Evolutionary conservation across 2,329 filamentous ascomycete species (phyloP).

Genomic region (Clarireedia monteithiana): DNA sequence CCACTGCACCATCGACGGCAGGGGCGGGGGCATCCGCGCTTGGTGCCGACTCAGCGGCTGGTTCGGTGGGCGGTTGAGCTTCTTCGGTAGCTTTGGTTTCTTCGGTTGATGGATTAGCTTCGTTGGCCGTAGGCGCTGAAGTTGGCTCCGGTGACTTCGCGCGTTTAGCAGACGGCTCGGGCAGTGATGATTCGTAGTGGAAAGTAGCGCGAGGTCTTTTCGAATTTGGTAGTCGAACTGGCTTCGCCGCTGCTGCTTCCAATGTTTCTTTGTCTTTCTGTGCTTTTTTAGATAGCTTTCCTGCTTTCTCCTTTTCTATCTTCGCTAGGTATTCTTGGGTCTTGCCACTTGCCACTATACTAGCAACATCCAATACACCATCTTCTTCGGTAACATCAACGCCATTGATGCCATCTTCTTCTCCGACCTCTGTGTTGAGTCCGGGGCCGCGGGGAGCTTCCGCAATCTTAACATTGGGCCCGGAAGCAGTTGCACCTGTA

Average conservation of each 20-base stretch:
- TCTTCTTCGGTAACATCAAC: constrained; percentile 49
- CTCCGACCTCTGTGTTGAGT: constrained; percentile 19
- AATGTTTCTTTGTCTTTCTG: constrained; percentile 44
- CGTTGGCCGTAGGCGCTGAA: constrained; percentile 10
- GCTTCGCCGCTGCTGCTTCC: constrained; percentile 45
- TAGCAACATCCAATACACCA: constrained; percentile 76
- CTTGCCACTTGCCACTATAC: constrained; percentile 73
- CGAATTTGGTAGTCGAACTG: constrained; percentile 59
- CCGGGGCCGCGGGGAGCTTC: constrained; percentile 21
- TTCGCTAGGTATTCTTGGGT: constrained; percentile 76
- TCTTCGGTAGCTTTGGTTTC: constrained; percentile 1
- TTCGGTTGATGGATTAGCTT: constrained; percentile 11
- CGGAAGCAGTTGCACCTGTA: constrained; percentile 28
- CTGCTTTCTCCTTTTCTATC: constrained; percentile 69
- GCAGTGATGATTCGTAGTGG: constrained; percentile 59
- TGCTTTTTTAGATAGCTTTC: constrained; percentile 35
- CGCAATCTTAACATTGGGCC: constrained; percentile 27
- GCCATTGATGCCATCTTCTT: constrained; percentile 32
- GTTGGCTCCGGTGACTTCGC: constrained; percentile 30
- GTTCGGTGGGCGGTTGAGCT: constrained; percentile 6
- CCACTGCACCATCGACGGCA: constrained; percentile 18
- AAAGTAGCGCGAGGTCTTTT: constrained; percentile 65
- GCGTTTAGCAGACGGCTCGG: constrained; percentile 34
- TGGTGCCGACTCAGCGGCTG: constrained; percentile 11
- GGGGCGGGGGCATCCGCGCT: constrained; percentile 10